Evolutionary conservation across 176 grass and related monocot genomes (phyloP).

Genomic region (Olyra latifolia): DNA sequence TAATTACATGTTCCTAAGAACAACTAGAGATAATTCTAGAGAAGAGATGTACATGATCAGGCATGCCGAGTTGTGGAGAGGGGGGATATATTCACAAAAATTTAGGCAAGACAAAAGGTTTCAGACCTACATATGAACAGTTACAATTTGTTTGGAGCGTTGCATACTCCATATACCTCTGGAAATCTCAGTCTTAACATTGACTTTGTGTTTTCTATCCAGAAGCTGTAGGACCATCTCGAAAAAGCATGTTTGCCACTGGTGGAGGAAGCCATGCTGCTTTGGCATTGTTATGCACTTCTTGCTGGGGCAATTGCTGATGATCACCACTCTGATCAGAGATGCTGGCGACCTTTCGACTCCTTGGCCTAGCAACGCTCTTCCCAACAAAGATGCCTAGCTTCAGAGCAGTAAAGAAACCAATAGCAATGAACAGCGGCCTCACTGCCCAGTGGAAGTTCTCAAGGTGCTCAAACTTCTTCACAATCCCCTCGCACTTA

Average conservation of each 20-base stretch:
- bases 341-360: slow-evolving; percentile 47
- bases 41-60: not conserved
- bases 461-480: slow-evolving; percentile 94
- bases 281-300: slow-evolving; percentile 26
- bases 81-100: not conserved
- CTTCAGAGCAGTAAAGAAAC: slow-evolving; percentile 71
- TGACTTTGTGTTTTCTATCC: slow-evolving; percentile 32
- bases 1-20: not conserved
- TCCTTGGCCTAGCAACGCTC: slow-evolving; percentile 47
- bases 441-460: slow-evolving; percentile 92
- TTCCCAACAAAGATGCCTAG: slow-evolving; percentile 68
- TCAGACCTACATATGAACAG: slow-evolving; percentile 40
- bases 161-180: not conserved
- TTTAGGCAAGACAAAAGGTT: not conserved
- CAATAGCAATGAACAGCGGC: slow-evolving; percentile 74
- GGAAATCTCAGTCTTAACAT: not conserved
- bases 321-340: slow-evolving; percentile 38
- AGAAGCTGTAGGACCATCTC: slow-evolving; percentile 42
- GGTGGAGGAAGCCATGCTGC: slow-evolving; percentile 58
- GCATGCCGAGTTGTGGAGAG: not conserved
- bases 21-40: not conserved
- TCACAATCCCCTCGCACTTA: slow-evolving; percentile 76
- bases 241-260: slow-evolving; percentile 75
- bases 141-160: not conserved
- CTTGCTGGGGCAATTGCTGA: slow-evolving; percentile 30